Conservation (phyloP, 257 asterid genomes). For the Rauvolfia tetraphylla region DNA sequence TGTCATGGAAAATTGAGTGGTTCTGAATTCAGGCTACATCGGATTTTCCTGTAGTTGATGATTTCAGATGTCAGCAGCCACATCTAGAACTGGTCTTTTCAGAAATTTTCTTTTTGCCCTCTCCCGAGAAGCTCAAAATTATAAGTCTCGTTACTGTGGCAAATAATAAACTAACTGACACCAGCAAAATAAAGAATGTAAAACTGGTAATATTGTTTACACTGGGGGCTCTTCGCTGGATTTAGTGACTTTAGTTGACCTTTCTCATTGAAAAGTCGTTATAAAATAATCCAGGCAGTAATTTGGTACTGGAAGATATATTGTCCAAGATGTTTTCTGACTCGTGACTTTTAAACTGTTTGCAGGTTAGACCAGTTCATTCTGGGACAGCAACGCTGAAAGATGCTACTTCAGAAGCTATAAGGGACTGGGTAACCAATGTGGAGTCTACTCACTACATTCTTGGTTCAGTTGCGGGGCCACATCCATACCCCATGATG, state of each 20-base stretch:
- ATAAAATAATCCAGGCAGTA: neutral
- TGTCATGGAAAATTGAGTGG: neutral
- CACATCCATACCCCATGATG: constrained; percentile 98
- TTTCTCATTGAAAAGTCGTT: neutral
- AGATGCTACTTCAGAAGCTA: constrained; percentile 98
- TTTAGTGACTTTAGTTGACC: neutral
- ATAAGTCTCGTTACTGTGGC: neutral
- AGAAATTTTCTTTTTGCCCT: too few relatives aligned
- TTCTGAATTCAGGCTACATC: neutral
- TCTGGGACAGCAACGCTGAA: constrained; percentile 95
- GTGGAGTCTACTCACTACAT: constrained; percentile 94
- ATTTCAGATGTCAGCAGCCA: neutral
- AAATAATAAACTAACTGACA: too few relatives aligned
- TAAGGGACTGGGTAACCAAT: constrained; percentile 91
- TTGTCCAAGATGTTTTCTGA: neutral
- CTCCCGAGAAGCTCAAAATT: neutral
- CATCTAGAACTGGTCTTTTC: neutral
- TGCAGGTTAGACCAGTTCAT: constrained; percentile 85
- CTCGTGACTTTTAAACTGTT: neutral
- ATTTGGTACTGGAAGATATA: neutral
- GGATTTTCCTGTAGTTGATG: neutral
- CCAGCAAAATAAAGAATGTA: neutral
- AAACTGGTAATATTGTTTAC: neutral
- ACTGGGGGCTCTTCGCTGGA: neutral
- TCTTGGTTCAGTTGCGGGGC: constrained; percentile 92